A percentile compares a stretch with the other conserved stretches of the same genome.
Conservation (phyloP, 805 yeast genomes). For the Sugiyamaella floridensis region DNA sequence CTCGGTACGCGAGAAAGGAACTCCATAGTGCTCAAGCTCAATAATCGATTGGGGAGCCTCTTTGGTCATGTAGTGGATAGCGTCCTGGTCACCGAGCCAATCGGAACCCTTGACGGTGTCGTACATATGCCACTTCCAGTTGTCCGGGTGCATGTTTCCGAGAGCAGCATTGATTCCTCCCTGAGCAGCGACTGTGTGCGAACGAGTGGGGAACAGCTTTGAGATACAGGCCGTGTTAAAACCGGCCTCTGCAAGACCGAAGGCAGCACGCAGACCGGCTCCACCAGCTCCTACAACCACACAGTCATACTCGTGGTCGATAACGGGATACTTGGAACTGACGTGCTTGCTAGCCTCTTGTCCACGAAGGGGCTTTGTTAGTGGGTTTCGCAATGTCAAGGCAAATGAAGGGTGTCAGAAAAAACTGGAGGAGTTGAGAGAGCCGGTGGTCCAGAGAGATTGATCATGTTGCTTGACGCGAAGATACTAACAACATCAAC, state of each 20-base stretch:
- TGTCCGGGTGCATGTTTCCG: slow-evolving; percentile 96
- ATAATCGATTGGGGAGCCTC: slow-evolving; percentile 95
- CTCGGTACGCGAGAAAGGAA: slow-evolving; percentile 95
- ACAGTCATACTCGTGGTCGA: slow-evolving; percentile 98
- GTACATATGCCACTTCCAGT: slow-evolving; percentile 99
- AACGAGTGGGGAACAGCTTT: slow-evolving; percentile 94
- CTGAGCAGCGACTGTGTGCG: slow-evolving; percentile 98
- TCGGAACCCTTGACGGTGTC: slow-evolving; percentile 99
- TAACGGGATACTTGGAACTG: slow-evolving; percentile 74
- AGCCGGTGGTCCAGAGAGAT: no score
- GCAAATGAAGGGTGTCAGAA: neutral
- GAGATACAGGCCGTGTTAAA: slow-evolving; percentile 96
- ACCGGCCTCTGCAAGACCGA: slow-evolving; percentile 95
- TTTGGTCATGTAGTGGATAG: slow-evolving; percentile 97
- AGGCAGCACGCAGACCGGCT: slow-evolving; percentile 98
- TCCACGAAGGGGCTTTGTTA: slow-evolving; percentile 31
- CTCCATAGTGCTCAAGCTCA: slow-evolving; percentile 97
- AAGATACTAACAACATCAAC: no score
- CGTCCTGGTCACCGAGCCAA: slow-evolving; percentile 99
- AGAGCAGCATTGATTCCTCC: slow-evolving; percentile 99
- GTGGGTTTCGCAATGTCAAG: no score
- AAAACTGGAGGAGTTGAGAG: neutral
- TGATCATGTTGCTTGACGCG: no score
- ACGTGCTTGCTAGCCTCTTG: slow-evolving; percentile 46
- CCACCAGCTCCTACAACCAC: slow-evolving; percentile 99